Base-by-base conservation (phyloP, 257 asterid genomes). In the Rubia yunnanensis region DNA sequence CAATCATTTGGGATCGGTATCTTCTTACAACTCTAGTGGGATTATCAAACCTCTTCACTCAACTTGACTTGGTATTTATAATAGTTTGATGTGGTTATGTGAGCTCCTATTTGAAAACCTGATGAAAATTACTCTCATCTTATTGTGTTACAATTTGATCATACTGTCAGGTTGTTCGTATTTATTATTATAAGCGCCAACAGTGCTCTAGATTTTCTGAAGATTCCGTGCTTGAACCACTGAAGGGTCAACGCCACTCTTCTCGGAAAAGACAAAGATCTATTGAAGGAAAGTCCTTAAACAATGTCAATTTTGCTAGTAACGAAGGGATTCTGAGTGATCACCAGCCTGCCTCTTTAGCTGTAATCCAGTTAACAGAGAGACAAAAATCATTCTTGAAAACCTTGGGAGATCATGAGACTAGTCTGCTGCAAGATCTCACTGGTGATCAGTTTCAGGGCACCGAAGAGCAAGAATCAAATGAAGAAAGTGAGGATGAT, bases 111-210 rank as follows among this genome's bases (percentile, higher is more conserved):
- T 26, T 39, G 54, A 15, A 10, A 53, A 26, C 58, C 44, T 44
- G 36, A 24, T 44, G 38, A 55, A 30, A 10, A 44, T 60, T 60
- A n/a, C 30, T 22, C 27, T n/a, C 7, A 23, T 10, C 24, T 41
- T 32, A 10, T 28, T 27, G 62, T 48, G 55, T 27, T 48, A 20
- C 27, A 7, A 30, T 34, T 17, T 18, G 22, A 49, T 67, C 69
- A 59, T 31, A 31, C 72, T 65, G 79, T 81, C 91, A 92, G 99
- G 96, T 92, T 52, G 94, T 89, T 70, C 96, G 87, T 64, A 77
- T 87, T 69, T 78, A 83, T 86, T 69, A 84, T 71, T 91, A 82
- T 78, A 83, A 79, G 81, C 82, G 89, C 72, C 88, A 71, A 70
- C 83, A 67, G 60, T 75, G 74, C 62, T 73, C 86, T 63, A 83